Evolutionary conservation across 2,329 filamentous ascomycete genomes (phyloP).

Genomic region (Ilyonectria destructans): DNA sequence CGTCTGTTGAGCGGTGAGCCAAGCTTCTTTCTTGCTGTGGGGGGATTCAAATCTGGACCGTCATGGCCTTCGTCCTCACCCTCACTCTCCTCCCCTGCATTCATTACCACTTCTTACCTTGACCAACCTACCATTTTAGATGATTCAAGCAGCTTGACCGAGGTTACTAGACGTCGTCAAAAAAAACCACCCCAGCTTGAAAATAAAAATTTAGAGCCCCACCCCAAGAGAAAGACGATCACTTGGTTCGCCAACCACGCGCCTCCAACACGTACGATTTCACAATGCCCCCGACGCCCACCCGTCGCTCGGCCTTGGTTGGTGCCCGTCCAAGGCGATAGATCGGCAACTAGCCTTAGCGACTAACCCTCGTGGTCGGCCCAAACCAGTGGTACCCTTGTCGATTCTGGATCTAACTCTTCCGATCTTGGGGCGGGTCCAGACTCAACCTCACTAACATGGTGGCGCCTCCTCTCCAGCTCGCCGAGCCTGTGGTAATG

Average conservation of each 20-base stretch:
- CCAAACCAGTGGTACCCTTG: constrained; percentile 49
- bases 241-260: constrained; percentile 26
- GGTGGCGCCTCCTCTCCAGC: constrained; percentile 18
- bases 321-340: constrained; percentile 32
- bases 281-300: constrained; percentile 36
- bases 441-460: constrained; percentile 34
- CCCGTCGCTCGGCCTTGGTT: constrained; percentile 23
- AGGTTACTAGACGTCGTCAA: constrained; percentile 3
- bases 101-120: constrained; percentile 5
- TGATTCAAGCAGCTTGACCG: constrained; percentile 9
- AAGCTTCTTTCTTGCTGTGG: background rate
- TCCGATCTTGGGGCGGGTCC: constrained; percentile 49
- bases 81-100: background rate
- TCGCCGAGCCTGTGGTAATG: constrained; percentile 23
- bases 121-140: constrained; percentile 20
- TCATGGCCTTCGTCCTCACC: constrained; percentile 1
- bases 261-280: constrained; percentile 33
- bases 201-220: background rate
- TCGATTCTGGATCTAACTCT: constrained; percentile 45
- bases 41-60: background rate
- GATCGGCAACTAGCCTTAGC: constrained; percentile 49
- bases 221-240: constrained; percentile 9
- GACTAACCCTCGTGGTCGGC: constrained; percentile 46
- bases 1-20: constrained; percentile 30
- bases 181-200: background rate